Base-by-base conservation (phyloP, 1,284 basidiomycete genomes). In the Phellopilus nigrolimitatus region DNA sequence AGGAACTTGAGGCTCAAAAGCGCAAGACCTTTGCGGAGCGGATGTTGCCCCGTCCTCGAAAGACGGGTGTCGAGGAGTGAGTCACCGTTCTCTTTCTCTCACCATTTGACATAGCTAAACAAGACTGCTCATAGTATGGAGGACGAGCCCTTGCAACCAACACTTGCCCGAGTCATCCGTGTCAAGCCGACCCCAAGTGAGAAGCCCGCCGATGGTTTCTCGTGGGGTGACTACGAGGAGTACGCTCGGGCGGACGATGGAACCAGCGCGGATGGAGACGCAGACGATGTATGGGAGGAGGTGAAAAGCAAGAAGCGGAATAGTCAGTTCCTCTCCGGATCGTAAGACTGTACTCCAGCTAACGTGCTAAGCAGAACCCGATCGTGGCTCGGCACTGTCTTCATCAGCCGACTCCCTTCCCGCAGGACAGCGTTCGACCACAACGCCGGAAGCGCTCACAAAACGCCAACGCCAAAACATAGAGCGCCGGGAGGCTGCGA, bases 151-250 rank as follows among this genome's bases (percentile, higher is more conserved):
- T 77, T 82, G 59, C 64, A 76, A 55, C 78, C 79, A 2, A 66
- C 71, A 2, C 45, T 80, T 6, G 68, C 80, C 8, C 79, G 80
- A 30, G 82, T 87, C 43, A 77, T 84, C 70, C 80, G 80, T 10
- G 73, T 86, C 2, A 72, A 73, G 54, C 77, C 84, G 4, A 64
- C 59, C 3, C 66, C 76, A 12, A 72, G 71, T 47, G 79, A 85
- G 53, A 68, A 72, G 38, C 82, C 84, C 13, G 80, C 76, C 3
- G 65, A 71, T 9, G 84, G 84, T 0, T 85, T 82, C 64, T 78
- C 82, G 0, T 86, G 83, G 84, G 80, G 68, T 0, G 84, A 88
- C 67, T 88, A 88, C 60, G 87, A 88, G 52, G 82, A 87, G 51
- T 70, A 80, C 36, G 68, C 68, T 2, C 65, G 70, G 9, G 67